Percentiles rank a stretch among this genome's conserved stretches.
Conservation (phyloP, 768 basidiomycete species). For the Cystofilobasidium capitatum region DNA sequence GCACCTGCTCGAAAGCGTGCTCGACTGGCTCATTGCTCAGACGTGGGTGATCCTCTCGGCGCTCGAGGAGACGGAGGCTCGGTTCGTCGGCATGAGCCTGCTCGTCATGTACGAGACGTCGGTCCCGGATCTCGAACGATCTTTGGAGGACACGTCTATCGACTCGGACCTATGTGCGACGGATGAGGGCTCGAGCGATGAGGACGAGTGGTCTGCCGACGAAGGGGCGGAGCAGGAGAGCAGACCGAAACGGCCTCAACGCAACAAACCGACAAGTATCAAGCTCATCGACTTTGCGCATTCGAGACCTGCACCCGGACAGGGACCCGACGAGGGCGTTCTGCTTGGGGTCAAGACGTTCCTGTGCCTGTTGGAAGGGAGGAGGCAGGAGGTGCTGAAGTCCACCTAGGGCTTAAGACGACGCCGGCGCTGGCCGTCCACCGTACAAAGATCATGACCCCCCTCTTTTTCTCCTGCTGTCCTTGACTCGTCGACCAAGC, state of each 20-base stretch:
- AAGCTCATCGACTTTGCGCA: conserved; percentile 95
- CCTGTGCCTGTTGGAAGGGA: conserved; percentile 51
- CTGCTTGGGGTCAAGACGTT: conserved; percentile 63
- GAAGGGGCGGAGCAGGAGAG: conserved; percentile 28
- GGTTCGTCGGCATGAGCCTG: conserved; percentile 73
- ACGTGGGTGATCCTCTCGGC: conserved; percentile 45
- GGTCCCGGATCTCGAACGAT: conserved; percentile 39
- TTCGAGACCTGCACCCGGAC: conserved; percentile 54
- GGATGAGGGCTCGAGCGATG: conserved; percentile 38
- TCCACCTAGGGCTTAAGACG: not conserved
- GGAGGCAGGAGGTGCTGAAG: conserved; percentile 46
- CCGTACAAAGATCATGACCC: not conserved
- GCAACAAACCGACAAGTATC: conserved; percentile 43
- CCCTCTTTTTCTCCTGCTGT: no score
- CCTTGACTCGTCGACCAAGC: no score
- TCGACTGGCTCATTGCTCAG: conserved; percentile 48
- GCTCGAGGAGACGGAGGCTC: conserved; percentile 52
- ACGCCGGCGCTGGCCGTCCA: not conserved
- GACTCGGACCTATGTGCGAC: not conserved
- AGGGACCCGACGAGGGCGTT: conserved; percentile 71
- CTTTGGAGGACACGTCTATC: conserved; percentile 32
- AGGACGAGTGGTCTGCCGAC: conserved; percentile 41
- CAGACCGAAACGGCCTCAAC: conserved; percentile 14
- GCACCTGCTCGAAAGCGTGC: conserved; percentile 49
- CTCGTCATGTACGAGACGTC: conserved; percentile 72